These are phyloP conservation scores for Ormosia emarginata DNA, from an alignment of 306 rosid species.

Conservation along the genomic window DNA sequence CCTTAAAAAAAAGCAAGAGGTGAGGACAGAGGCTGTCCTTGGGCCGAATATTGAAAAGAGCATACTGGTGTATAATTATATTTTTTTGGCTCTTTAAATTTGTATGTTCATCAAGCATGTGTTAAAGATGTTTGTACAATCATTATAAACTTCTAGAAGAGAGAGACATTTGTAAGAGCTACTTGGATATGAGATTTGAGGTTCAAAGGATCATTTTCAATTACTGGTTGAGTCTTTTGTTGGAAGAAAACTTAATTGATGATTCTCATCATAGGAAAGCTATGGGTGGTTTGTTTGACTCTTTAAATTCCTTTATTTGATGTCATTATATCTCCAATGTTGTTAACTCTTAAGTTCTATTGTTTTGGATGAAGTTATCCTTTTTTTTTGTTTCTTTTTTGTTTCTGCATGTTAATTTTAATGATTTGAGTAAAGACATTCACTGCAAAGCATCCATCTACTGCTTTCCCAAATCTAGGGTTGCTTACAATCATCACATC, in stretches of 20 bases:
- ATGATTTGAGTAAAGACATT: slow-evolving; percentile 11
- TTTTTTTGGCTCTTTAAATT: background rate
- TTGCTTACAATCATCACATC: slow-evolving; percentile 72
- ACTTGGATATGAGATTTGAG: background rate
- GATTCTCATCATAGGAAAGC: background rate
- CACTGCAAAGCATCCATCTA: slow-evolving; percentile 7
- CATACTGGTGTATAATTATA: background rate
- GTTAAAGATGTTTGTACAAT: background rate
- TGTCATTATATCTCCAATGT: slow-evolving; percentile 8
- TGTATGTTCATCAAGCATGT: background rate
- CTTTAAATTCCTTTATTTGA: background rate
- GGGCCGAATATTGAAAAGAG: background rate
- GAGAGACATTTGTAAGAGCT: background rate
- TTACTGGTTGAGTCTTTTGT: background rate
- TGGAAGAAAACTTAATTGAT: background rate
- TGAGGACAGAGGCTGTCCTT: background rate
- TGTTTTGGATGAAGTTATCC: slow-evolving; percentile 13
- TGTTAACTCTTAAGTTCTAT: background rate
- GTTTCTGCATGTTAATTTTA: background rate
- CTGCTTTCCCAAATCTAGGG: slow-evolving; percentile 55
- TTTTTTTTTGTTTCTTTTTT: background rate
- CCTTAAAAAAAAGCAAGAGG: background rate
- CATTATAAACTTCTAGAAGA: background rate
- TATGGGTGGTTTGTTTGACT: slow-evolving; percentile 1
- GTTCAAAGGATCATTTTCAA: background rate